Percentiles rank a stretch among this genome's conserved stretches.
Conservation (phyloP, 495 filamentous ascomycete genomes). For the Jackrogersella multiformis region DNA sequence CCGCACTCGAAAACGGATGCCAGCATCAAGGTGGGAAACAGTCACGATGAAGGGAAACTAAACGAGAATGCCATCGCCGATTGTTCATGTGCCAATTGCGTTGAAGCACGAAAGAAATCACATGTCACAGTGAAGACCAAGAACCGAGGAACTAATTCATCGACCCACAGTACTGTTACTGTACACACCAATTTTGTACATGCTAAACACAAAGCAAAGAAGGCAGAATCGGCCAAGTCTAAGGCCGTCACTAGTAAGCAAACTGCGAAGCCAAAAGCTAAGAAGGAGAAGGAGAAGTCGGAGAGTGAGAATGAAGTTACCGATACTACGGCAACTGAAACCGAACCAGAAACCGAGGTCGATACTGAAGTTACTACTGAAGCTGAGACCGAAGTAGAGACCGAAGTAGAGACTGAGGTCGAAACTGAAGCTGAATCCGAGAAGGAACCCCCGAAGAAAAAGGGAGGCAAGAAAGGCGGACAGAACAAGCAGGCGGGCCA, state of each 20-base stretch:
- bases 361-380: conserved; percentile 10
- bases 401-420: conserved; percentile 1
- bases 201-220: conserved; percentile 31
- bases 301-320: conserved; percentile 23
- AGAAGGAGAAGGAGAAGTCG: conserved; percentile 36
- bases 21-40: conserved; percentile 13
- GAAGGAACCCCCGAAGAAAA: conserved; percentile 24
- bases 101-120: conserved; percentile 13
- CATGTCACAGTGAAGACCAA: conserved; percentile 13
- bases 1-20: conserved; percentile 13
- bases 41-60: conserved; percentile 10
- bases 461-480: conserved; percentile 18
- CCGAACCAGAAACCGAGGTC: conserved; percentile 13
- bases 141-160: conserved; percentile 11
- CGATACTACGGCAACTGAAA: conserved; percentile 16
- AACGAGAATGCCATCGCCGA: conserved; percentile 31
- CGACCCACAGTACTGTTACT: conserved; percentile 17
- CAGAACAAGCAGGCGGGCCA: conserved; percentile 7
- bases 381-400: neutral
- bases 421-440: conserved; percentile 24
- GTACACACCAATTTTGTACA: conserved; percentile 33
- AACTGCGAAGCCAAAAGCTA: conserved; percentile 21
- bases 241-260: conserved; percentile 18
- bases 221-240: neutral
- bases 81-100: conserved; percentile 44